Base-by-base conservation (phyloP, 2,329 filamentous ascomycete genomes). In the Ceratocystis cubensis region DNA sequence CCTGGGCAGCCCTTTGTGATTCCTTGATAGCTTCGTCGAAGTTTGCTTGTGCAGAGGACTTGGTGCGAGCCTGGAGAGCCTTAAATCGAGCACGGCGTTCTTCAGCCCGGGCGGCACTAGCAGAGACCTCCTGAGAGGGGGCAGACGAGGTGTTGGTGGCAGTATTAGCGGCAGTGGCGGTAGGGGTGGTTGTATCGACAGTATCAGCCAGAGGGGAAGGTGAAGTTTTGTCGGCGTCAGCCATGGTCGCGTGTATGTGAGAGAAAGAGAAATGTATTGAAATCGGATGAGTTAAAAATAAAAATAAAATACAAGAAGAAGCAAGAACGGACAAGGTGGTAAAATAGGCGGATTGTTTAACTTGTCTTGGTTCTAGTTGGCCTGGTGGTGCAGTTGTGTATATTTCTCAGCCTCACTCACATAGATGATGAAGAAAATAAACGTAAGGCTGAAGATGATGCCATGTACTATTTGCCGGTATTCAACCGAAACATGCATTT, bases 51-150 rank as follows among this genome's bases (percentile, higher is more conserved):
- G 86, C 82, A 0, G 86, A 88, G 67, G 81, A 80, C 80, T 91
- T 86, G 63, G 88, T 88, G 72, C 91, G 88, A 30, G 88, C 88
- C 76, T 95, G 86, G 17, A 96, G 84, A 2, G 89, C 88, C 74
- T 91, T 92, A 80, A 96, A 96, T 70, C 89, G 86, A 63, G 89
- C 89, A 75, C 86, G 79, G 66, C 91, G 85, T 66, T 92, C 88
- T 71, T 84, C 78, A 37, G 82, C 78, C 71, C 82, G 82, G 33
- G 74, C 71, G 20, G 76, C 72, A n/a, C 77, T 75, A 6, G 62
- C 33, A 28, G 61, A 41, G 33, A 67, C 25, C 41, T 44, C 53
- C 65, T 17, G 69, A 61, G 45, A 71, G 50, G 46, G 69, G 13
- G 37, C 33, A 37, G 68, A 17, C 25, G 66, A 45, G 46, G 65